A percentile compares a stretch with the other conserved stretches of the same genome.
Evolutionary conservation across 257 asterid genomes (phyloP).

Genomic region (Solanum sejunctum): DNA sequence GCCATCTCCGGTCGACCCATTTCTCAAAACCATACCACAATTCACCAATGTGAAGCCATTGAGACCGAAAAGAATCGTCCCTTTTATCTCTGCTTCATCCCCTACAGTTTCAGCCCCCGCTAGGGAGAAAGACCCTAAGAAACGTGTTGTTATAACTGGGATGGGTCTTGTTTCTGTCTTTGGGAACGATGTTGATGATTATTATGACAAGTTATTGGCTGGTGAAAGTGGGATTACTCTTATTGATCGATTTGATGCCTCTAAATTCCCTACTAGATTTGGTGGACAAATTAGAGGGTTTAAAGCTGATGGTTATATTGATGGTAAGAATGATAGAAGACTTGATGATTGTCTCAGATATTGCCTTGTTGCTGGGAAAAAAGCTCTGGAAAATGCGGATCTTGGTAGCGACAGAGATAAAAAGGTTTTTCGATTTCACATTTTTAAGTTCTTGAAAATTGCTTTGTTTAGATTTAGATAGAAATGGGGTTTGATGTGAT

Average conservation of each 20-base stretch:
- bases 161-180: constrained; percentile 50
- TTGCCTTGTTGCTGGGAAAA: constrained; percentile 45
- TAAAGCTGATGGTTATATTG: constrained; percentile 38
- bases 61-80: not conserved
- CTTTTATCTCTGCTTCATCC: constrained; percentile 12
- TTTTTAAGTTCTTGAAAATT: not conserved
- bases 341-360: constrained; percentile 46
- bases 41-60: not conserved
- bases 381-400: constrained; percentile 39
- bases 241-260: constrained; percentile 45
- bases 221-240: constrained; percentile 44
- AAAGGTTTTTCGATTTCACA: constrained; percentile 10
- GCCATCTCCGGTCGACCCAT: constrained; percentile 34
- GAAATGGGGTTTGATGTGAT: not conserved
- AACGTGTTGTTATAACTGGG: constrained; percentile 46
- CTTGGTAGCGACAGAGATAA: constrained; percentile 24
- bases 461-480: not conserved
- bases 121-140: constrained; percentile 38
- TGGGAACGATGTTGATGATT: constrained; percentile 39
- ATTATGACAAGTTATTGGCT: constrained; percentile 30
- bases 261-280: constrained; percentile 43
- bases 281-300: constrained; percentile 54
- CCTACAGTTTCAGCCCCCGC: constrained; percentile 22
- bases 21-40: constrained; percentile 8
- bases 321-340: constrained; percentile 50